Base-by-base conservation (phyloP, 2,329 filamentous ascomycete species). In the Tolypocladium ophioglossoides region DNA sequence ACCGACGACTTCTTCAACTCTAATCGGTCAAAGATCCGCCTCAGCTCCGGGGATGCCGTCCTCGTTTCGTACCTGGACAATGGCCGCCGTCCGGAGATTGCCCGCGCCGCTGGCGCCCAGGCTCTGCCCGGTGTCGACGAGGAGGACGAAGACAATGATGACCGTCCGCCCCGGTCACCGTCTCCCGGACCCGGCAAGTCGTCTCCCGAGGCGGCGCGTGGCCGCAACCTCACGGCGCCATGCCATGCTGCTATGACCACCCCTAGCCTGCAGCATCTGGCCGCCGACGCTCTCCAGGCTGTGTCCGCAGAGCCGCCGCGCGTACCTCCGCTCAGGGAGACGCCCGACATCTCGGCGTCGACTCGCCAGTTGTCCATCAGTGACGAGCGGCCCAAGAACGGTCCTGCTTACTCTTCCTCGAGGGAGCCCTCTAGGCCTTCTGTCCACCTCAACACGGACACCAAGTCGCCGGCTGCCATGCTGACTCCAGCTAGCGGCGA, bases 11-110 rank as follows among this genome's bases (percentile, higher is more conserved):
- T 78, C 78, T 66, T 69, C 67, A 74, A 73, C 66, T 76, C 74
- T 74, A 70, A 74, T 75, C 71, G 70, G 59, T 73, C 66, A 63
- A 82, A 81, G 78, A 70, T 77, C 57, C 74, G 70, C 59, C 74
- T 79, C 44, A 81, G 73, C 62, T 79, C 80, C 65, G 82, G 79
- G 62, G 83, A 87, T 77, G 80, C 76, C 61, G 83, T 89, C 59
- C 76, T 92, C 68, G 77, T 92, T 58, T 71, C 74, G 55, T 75
- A 78, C 67, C 77, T 91, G 73, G 80, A 74, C 61, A 80, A 75
- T 64, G 82, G 83, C 63, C 82, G 83, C 64, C 75, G 75, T 60
- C 83, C 80, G 51, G 84, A 90, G 51, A 79, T 89, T 63, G 84
- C 84, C 55, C 72, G 71, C 59, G 66, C 71, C 63, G 85, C 82